A percentile compares a stretch with the other conserved stretches of the same genome.
These are phyloP conservation scores for Aspergillus bombycis DNA, from an alignment of 2,329 filamentous ascomycete genomes.

Conservation along the genomic window DNA sequence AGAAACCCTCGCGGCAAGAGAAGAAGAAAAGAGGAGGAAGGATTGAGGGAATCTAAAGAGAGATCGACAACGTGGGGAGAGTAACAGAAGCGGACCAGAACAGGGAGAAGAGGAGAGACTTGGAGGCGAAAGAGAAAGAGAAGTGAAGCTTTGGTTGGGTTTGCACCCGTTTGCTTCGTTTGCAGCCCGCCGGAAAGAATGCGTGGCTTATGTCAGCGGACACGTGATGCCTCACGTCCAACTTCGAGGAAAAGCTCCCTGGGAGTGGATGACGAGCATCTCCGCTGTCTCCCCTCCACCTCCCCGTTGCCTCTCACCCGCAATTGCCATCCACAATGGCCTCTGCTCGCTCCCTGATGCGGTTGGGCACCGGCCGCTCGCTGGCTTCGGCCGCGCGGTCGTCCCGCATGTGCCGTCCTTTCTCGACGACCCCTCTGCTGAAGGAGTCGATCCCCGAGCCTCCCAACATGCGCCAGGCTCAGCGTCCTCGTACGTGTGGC, in stretches of 20 bases:
- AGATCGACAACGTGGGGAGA: constrained; percentile 16
- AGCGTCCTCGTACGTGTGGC: constrained; percentile 49
- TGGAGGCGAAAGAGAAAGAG: constrained; percentile 25
- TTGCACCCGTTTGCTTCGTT: constrained; percentile 27
- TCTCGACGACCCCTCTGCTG: constrained; percentile 46
- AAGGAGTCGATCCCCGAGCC: constrained; percentile 60
- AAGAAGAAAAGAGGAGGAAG: constrained; percentile 7
- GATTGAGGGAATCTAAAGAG: constrained; percentile 14
- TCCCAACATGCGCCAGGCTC: constrained; percentile 68
- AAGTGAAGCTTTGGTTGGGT: constrained; percentile 28
- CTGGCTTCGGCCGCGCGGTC: constrained; percentile 40
- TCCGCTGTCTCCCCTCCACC: constrained; percentile 27
- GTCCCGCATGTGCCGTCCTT: constrained; percentile 38
- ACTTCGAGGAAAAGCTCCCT: constrained; percentile 26
- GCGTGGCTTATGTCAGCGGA: constrained; percentile 18
- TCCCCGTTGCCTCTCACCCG: constrained; percentile 22
- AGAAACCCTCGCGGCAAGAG: constrained; percentile 6
- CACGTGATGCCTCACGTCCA: constrained; percentile 27
- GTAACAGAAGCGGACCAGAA: constrained; percentile 14
- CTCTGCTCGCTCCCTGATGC: constrained; percentile 49
- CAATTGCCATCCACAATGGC: constrained; percentile 46
- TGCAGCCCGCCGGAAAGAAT: constrained; percentile 13
- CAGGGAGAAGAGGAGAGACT: constrained; percentile 22
- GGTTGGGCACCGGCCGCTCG: constrained; percentile 45
- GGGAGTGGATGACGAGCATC: constrained; percentile 5